Conservation (phyloP, 345 rosid genomes). For the Laguncularia racemosa region DNA sequence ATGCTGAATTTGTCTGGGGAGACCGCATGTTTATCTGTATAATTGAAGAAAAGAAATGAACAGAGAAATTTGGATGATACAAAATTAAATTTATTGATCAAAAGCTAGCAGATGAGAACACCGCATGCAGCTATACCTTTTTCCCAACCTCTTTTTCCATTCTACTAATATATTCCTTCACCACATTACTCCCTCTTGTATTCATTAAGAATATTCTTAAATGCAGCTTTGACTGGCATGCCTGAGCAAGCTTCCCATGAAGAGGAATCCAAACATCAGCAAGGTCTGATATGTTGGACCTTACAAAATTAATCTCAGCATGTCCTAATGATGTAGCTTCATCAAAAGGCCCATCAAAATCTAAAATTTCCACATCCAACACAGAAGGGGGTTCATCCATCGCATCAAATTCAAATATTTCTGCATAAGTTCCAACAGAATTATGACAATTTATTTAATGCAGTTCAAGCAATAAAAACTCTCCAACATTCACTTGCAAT, state of each 20-base stretch:
- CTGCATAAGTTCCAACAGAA: slow-evolving; percentile 36
- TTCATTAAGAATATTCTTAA: slow-evolving; percentile 84
- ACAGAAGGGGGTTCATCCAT: slow-evolving; percentile 97
- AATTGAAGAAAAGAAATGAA: slow-evolving; percentile 3
- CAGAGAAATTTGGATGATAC: background rate
- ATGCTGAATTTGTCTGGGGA: slow-evolving; percentile 94
- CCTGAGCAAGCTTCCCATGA: slow-evolving; percentile 80
- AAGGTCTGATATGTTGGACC: slow-evolving; percentile 69
- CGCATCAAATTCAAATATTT: slow-evolving; percentile 96
- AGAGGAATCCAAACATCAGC: slow-evolving; percentile 93
- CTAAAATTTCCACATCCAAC: slow-evolving; percentile 82
- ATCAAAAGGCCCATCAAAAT: slow-evolving; percentile 91
- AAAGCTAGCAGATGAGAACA: slow-evolving; percentile 5
- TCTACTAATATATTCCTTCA: slow-evolving; percentile 74
- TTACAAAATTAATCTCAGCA: slow-evolving; percentile 81
- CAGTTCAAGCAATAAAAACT: background rate
- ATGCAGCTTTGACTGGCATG: slow-evolving; percentile 93
- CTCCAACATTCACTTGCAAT: too few species aligned
- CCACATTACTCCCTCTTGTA: slow-evolving; percentile 78
- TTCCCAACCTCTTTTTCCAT: slow-evolving; percentile 99
- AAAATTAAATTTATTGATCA: too few species aligned
- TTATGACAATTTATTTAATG: background rate
- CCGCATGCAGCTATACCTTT: slow-evolving; percentile 46
- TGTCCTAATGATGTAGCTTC: slow-evolving; percentile 85
- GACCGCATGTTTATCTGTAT: slow-evolving; percentile 85